A percentile compares a stretch with the other conserved stretches of the same genome.
These are phyloP conservation scores for Collybia sordida DNA, from an alignment of 768 basidiomycete genomes.

Conservation along the genomic window DNA sequence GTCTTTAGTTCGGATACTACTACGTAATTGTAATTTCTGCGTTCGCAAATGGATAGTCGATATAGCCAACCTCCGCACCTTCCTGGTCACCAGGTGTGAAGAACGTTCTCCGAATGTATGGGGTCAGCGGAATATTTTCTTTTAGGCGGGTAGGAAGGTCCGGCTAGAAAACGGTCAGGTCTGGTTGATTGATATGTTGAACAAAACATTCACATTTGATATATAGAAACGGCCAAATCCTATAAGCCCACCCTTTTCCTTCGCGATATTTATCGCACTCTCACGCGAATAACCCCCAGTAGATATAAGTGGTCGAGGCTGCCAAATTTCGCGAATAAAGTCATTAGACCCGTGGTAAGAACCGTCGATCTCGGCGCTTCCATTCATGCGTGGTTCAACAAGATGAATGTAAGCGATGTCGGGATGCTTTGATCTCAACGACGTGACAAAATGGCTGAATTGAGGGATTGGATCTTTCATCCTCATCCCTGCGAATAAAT, in stretches of 20 bases:
- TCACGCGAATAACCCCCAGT: constrained; percentile 36
- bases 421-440: constrained; percentile 39
- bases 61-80: constrained; percentile 25
- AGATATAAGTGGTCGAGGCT: constrained; percentile 22
- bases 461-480: constrained; percentile 55
- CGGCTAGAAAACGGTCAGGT: constrained; percentile 24
- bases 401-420: constrained; percentile 8
- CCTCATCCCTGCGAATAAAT: constrained; percentile 35
- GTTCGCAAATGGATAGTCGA: constrained; percentile 25
- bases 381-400: constrained; percentile 12
- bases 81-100: constrained; percentile 22
- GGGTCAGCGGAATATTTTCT: constrained; percentile 26
- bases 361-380: neutral
- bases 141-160: constrained; percentile 33
- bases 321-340: constrained; percentile 9
- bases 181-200: neutral
- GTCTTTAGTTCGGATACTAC: neutral
- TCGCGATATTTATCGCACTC: constrained; percentile 27
- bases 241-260: constrained; percentile 28
- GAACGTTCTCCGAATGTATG: constrained; percentile 29
- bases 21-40: too few relatives aligned
- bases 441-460: constrained; percentile 47
- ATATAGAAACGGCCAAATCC: constrained; percentile 30
- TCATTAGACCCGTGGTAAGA: constrained; percentile 7
- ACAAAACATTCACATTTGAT: constrained; percentile 28